Evolutionary conservation across 2,329 filamentous ascomycete species (phyloP).

Genomic region (Coniochaeta sp.): DNA sequence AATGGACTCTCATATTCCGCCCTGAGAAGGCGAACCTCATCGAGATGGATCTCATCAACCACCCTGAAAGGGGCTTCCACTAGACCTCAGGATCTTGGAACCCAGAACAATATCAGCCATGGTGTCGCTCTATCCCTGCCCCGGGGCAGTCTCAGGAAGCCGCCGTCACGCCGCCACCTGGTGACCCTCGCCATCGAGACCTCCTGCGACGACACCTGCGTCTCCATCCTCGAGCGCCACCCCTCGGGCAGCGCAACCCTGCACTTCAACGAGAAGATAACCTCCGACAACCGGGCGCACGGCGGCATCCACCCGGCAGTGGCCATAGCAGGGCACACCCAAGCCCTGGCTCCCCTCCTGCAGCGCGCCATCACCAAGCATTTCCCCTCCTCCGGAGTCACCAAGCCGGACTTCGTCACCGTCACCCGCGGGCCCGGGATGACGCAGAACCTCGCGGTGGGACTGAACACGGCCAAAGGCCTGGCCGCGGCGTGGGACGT

Average conservation of each 20-base stretch:
- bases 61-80: neutral
- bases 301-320: constrained; percentile 73
- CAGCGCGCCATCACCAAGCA: constrained; percentile 47
- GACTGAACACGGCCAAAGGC: constrained; percentile 80
- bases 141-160: no score
- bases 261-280: constrained; percentile 75
- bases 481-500: constrained; percentile 76
- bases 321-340: constrained; percentile 69
- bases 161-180: constrained; percentile 4
- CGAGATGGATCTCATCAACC: neutral
- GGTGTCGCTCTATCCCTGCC: no score
- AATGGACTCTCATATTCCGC: neutral
- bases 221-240: constrained; percentile 66
- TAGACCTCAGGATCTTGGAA: no score
- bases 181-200: constrained; percentile 58
- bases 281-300: constrained; percentile 68
- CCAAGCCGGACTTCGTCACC: constrained; percentile 64
- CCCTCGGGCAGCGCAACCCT: constrained; percentile 41
- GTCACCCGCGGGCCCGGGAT: constrained; percentile 91
- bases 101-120: no score
- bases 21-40: neutral
- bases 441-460: constrained; percentile 68
- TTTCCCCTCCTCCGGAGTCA: neutral
- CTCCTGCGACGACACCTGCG: constrained; percentile 89
- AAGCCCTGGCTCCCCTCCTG: constrained; percentile 62